Evolutionary conservation across 1,284 basidiomycete genomes (phyloP).

Genomic region (Rhodotorula sp.): DNA sequence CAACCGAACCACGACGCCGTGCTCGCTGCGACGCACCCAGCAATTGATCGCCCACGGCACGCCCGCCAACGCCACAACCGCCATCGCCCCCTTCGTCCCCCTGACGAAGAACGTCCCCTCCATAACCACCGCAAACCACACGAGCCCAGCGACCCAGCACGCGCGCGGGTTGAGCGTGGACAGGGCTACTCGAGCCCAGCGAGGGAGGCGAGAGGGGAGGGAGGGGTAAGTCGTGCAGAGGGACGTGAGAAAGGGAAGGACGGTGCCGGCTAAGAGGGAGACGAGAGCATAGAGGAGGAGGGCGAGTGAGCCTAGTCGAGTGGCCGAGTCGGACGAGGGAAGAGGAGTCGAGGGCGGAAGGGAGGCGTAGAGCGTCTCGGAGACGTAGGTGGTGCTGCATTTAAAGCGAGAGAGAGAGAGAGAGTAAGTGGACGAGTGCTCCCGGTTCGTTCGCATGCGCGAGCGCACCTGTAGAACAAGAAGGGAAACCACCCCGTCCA

Average conservation of each 20-base stretch:
- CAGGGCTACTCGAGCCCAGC: conserved; percentile 40
- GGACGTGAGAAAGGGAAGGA: conserved; percentile 71
- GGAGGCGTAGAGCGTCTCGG: conserved; percentile 35
- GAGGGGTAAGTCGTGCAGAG: conserved; percentile 11
- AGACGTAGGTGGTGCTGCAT: conserved; percentile 43
- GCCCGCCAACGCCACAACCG: conserved; percentile 77
- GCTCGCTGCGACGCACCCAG: conserved; percentile 56
- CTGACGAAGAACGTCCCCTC: conserved; percentile 78
- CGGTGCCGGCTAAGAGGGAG: conserved; percentile 65
- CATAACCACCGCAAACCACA: conserved; percentile 74
- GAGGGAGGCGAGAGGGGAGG: conserved; percentile 27
- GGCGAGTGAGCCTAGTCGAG: conserved; percentile 77
- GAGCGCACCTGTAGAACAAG: conserved; percentile 63
- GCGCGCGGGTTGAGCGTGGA: conserved; percentile 71
- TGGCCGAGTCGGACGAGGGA: conserved; percentile 61
- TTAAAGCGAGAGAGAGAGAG: no score
- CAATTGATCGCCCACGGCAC: conserved; percentile 91
- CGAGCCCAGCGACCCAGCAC: conserved; percentile 75
- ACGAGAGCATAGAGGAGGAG: conserved; percentile 74
- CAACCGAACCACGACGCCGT: no score
- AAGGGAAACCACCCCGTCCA: conserved; percentile 73
- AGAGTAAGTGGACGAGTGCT: no score
- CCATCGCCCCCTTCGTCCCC: conserved; percentile 69
- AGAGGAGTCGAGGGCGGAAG: conserved; percentile 50
- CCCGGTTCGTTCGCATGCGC: no score